Evolutionary conservation across 805 yeast species (phyloP), one percentile per base, ranked within the genome.

Genomic region (Jamesozyma rosinii): DNA sequence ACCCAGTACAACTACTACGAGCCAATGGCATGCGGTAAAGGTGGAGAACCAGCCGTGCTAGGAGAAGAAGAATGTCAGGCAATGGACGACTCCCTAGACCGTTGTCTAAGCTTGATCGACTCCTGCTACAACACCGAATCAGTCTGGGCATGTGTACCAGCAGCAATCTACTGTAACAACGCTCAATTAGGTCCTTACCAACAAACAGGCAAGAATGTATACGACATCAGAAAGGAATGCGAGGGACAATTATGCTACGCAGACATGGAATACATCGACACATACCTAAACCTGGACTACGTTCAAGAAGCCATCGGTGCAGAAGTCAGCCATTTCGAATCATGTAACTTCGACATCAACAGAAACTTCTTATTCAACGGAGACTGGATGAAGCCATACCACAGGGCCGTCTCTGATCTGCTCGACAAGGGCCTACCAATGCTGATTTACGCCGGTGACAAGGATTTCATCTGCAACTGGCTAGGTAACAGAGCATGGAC

Each of bases 391-490:
- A 81, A 81, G 64, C 95, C 95, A 21, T 87, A 80, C 73, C 92
- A 86, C 60, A 75, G 71, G 53, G 78, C 76, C 41, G 86, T 90
- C 33, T 70, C 80, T 20, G 79, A 77, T 37, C 67, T 88, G 48
- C 74, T 90, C 53, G 88, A 87, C 49, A 62, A 72, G 20, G 82
- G 73, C 10, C 56, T 89, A 40, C 96, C 96, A 3, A 89, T 88
- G 21, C 73, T 90, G 61, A 74, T 90, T 49, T 90, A 89, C 56
- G 95, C 95, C 14, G 97, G 97, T 59, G 96, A 89, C 68, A 86
- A 87, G 68, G 97, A 89, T 66, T 89, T 81, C 66, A 89, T 89
- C 60, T 89, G 97, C 69, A 89, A 90, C 70, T 89, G 96, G 96
- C 74, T 90, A 58, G 97, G 97, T 50, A 88, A 88, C 64, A 76